Percentiles rank a stretch among this genome's conserved stretches.
These are phyloP conservation scores for Leccinum brunneo-olivaceum DNA, from an alignment of 1,284 basidiomycete genomes.

Conservation along the genomic window DNA sequence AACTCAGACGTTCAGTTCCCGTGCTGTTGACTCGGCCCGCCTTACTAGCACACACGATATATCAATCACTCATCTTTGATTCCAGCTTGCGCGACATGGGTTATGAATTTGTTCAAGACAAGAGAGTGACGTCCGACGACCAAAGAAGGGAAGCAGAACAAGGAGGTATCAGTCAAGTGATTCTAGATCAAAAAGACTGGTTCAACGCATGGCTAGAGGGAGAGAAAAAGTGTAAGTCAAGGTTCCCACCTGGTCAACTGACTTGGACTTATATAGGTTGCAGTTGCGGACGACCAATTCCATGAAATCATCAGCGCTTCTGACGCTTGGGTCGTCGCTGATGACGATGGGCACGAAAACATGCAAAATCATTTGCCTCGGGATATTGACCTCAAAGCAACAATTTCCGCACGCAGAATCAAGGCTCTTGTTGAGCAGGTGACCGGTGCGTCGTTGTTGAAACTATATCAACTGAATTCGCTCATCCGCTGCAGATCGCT, in stretches of 20 bases:
- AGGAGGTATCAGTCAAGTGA: slow-evolving; percentile 75
- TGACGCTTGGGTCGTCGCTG: slow-evolving; percentile 85
- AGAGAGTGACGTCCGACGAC: slow-evolving; percentile 37
- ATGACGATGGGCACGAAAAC: slow-evolving; percentile 55
- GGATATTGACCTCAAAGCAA: slow-evolving; percentile 47
- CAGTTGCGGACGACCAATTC: slow-evolving; percentile 77
- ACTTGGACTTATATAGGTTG: slow-evolving; percentile 1
- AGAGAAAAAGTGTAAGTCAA: slow-evolving; percentile 75
- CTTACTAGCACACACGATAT: slow-evolving; percentile 90
- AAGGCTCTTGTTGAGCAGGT: slow-evolving; percentile 84
- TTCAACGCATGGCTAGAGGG: slow-evolving; percentile 86
- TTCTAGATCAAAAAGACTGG: slow-evolving; percentile 82
- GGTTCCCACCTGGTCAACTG: neutral
- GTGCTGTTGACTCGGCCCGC: slow-evolving; percentile 73
- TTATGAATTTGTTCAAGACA: slow-evolving; percentile 44
- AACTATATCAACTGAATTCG: neutral
- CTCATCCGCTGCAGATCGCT: slow-evolving; percentile 59
- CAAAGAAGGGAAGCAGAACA: slow-evolving; percentile 37
- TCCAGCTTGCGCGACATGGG: slow-evolving; percentile 72
- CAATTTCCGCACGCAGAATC: slow-evolving; percentile 74
- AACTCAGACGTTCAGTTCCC: slow-evolving; percentile 72
- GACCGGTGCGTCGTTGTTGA: slow-evolving; percentile 50
- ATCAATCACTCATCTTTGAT: slow-evolving; percentile 88
- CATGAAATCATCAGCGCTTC: slow-evolving; percentile 73
- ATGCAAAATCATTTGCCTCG: slow-evolving; percentile 25